Conservation (phyloP, 208 protist genomes). For the Leishmania mexicana region DNA sequence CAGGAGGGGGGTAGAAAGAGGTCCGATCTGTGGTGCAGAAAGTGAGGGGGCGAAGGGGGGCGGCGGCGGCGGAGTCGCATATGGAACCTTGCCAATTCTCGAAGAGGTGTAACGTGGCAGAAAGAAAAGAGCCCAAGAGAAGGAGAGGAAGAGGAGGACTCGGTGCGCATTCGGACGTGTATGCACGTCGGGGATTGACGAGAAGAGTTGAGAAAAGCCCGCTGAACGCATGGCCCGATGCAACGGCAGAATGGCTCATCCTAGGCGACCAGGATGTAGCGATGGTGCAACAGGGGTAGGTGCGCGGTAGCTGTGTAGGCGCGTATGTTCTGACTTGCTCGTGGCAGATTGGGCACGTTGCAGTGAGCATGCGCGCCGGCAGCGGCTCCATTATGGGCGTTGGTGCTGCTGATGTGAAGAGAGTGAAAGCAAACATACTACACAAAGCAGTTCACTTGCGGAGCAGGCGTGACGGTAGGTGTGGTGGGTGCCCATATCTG, state of each 20-base stretch:
- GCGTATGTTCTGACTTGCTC: neutral
- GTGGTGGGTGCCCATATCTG: neutral
- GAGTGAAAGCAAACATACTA: neutral
- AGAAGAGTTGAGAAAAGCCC: neutral
- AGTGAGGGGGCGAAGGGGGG: neutral
- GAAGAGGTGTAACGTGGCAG: conserved; percentile 33
- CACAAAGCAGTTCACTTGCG: neutral
- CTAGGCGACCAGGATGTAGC: neutral
- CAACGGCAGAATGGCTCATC: neutral
- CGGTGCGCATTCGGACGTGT: neutral
- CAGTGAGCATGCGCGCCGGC: neutral
- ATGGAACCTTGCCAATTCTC: conserved; percentile 16
- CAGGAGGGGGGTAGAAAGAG: no score
- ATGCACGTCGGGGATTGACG: neutral
- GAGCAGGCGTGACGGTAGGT: neutral
- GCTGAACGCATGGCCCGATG: neutral
- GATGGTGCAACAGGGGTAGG: neutral
- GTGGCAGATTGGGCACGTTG: neutral
- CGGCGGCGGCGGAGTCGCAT: neutral
- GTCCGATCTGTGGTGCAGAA: neutral
- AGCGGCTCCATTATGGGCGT: neutral
- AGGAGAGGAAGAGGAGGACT: no score
- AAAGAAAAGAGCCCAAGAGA: conserved; percentile 10
- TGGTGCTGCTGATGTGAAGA: neutral
- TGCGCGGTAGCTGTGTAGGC: neutral